Conservation (phyloP, 2,329 filamentous ascomycete species). For the Clathrospora elynae region DNA sequence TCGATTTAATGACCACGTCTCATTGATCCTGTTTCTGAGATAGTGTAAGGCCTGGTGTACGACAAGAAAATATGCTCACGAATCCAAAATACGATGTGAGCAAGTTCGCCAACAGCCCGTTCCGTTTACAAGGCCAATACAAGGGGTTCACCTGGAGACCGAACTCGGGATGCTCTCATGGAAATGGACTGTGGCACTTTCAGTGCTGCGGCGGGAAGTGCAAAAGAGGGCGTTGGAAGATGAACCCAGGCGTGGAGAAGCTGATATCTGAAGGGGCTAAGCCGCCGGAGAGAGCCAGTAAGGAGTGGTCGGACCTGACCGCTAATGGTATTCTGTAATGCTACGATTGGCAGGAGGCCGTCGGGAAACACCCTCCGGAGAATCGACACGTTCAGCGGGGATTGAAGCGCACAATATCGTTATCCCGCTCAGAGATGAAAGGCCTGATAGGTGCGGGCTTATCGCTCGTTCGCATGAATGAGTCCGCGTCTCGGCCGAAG, state of each 20-base stretch:
- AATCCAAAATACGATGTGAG: background rate
- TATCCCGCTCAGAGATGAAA: too few species aligned
- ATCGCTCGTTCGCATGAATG: background rate
- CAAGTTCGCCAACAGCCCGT: background rate
- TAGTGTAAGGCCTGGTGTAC: background rate
- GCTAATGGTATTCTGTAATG: too few species aligned
- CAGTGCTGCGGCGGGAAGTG: background rate
- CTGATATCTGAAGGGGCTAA: too few species aligned
- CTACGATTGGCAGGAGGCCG: background rate
- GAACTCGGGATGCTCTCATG: background rate
- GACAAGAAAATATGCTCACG: background rate
- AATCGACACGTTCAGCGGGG: constrained; percentile 1
- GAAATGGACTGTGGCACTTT: background rate
- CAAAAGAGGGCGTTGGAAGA: background rate
- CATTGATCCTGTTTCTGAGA: background rate
- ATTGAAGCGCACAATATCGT: background rate
- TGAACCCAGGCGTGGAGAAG: too few species aligned
- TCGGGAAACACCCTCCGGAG: background rate
- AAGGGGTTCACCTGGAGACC: background rate
- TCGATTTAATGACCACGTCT: too few species aligned
- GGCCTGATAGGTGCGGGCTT: constrained; percentile 1
- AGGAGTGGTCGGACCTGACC: too few species aligned
- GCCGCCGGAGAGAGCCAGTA: too few species aligned
- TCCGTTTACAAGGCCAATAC: background rate
- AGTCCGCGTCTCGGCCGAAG: background rate